Percentiles rank a stretch among this genome's conserved stretches.
Evolutionary conservation across 139 green algal genomes (phyloP).

Genomic region (Yamagishiella unicocca): DNA sequence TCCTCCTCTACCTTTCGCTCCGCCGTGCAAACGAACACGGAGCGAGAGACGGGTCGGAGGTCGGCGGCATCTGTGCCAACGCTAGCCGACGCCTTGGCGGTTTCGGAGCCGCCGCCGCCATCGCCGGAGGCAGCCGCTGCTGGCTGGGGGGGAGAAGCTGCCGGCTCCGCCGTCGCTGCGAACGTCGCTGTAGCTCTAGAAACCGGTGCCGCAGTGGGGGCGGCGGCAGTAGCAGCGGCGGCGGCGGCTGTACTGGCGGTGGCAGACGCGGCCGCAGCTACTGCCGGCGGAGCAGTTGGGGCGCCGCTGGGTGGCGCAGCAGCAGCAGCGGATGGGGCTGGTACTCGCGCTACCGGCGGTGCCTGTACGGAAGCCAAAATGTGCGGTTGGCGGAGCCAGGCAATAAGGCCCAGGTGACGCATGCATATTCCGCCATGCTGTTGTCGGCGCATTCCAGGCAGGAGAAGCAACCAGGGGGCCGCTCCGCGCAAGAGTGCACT

Average conservation of each 20-base stretch:
- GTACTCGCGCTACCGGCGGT: too few species aligned
- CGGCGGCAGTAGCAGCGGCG: not conserved
- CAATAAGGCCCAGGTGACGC: too few species aligned
- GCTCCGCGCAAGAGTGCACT: too few species aligned
- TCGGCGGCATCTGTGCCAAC: conserved; percentile 10
- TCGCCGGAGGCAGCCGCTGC: not conserved
- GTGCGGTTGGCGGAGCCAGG: too few species aligned
- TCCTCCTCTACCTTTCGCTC: not conserved
- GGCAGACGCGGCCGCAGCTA: not conserved
- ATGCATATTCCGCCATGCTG: too few species aligned
- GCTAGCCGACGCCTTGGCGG: not conserved
- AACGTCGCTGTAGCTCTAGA: not conserved
- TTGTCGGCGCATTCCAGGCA: too few species aligned
- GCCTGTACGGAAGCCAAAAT: too few species aligned
- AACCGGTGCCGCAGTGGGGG: not conserved
- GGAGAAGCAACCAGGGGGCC: too few species aligned
- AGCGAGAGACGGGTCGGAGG: conserved; percentile 10
- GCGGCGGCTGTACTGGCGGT: not conserved
- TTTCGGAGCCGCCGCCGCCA: not conserved
- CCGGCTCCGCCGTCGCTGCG: not conserved
- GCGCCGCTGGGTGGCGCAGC: too few species aligned
- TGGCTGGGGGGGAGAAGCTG: not conserved
- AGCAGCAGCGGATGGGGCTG: too few species aligned
- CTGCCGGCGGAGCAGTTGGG: too few species aligned
- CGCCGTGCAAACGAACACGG: conserved; percentile 16